Conservation (phyloP, 2,329 filamentous ascomycete species). For the Verticillium alfalfae region DNA sequence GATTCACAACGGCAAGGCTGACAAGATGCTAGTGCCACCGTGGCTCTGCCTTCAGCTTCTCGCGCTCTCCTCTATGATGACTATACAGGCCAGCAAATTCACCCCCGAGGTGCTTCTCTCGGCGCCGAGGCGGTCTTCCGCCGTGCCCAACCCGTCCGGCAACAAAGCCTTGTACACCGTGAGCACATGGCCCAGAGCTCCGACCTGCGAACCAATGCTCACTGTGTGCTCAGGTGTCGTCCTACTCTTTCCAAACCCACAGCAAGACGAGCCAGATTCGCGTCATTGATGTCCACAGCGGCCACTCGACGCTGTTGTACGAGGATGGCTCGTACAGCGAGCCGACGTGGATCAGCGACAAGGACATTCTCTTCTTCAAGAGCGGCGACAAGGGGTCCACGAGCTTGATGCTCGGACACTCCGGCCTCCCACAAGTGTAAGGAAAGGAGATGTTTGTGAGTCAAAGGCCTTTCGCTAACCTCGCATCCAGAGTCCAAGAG, state of each 20-base stretch:
- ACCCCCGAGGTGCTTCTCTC: slow-evolving; percentile 73
- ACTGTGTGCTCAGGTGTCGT: slow-evolving; percentile 44
- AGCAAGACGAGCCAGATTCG: slow-evolving; percentile 63
- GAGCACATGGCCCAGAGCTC: slow-evolving; percentile 8
- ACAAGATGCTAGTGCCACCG: not conserved
- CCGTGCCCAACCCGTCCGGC: slow-evolving; percentile 63
- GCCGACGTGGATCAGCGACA: slow-evolving; percentile 70
- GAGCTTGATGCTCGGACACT: slow-evolving; percentile 35
- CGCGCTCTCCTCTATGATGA: slow-evolving; percentile 44
- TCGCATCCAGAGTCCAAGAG: slow-evolving; percentile 21
- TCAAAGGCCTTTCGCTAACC: slow-evolving; percentile 9
- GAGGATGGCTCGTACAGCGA: slow-evolving; percentile 62
- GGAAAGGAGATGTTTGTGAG: slow-evolving; percentile 16
- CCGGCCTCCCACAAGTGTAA: slow-evolving; percentile 31
- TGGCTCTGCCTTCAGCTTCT: not conserved
- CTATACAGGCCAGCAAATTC: slow-evolving; percentile 63
- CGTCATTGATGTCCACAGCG: slow-evolving; percentile 63
- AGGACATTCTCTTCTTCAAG: slow-evolving; percentile 53
- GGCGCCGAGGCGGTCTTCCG: slow-evolving; percentile 66
- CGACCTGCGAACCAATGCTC: slow-evolving; percentile 16
- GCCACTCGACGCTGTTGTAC: slow-evolving; percentile 60
- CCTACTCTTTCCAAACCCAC: slow-evolving; percentile 77
- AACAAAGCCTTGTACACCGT: slow-evolving; percentile 60
- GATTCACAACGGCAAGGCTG: not conserved
- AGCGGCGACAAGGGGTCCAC: slow-evolving; percentile 41